phyloP scores from a whole-genome alignment of 2,329 filamentous ascomycete genomes.

The Fusarium kyushuense region DNA sequence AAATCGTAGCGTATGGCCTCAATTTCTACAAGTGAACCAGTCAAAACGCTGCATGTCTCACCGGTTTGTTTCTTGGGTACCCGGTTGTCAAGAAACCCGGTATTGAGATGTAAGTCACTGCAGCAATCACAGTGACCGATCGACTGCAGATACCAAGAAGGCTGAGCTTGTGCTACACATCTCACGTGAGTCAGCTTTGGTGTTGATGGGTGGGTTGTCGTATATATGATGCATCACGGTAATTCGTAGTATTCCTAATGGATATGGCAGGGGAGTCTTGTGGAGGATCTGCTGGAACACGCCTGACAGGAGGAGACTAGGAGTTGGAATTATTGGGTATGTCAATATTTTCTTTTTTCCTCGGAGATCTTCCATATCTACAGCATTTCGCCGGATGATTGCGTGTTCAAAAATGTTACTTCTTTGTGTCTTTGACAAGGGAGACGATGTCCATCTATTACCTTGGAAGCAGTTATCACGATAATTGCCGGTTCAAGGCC shows the following conservation, averaged over 20 bases:
- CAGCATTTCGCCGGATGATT: neutral
- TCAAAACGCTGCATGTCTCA: neutral
- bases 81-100: neutral
- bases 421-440: neutral
- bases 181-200: neutral
- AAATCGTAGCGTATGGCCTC: neutral
- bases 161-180: neutral
- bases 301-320: neutral
- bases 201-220: neutral
- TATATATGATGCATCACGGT: neutral
- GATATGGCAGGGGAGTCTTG: neutral
- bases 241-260: neutral
- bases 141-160: neutral
- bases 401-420: neutral
- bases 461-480: too few relatives aligned
- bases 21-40: neutral
- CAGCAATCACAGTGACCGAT: neutral
- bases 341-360: neutral
- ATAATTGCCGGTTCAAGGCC: neutral
- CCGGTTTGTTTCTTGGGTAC: neutral
- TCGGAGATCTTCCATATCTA: neutral
- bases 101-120: neutral
- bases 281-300: neutral
- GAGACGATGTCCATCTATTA: neutral
- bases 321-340: neutral